Evolutionary conservation across 306 rosid genomes (phyloP).

Genomic region (Mucuna pruriens): DNA sequence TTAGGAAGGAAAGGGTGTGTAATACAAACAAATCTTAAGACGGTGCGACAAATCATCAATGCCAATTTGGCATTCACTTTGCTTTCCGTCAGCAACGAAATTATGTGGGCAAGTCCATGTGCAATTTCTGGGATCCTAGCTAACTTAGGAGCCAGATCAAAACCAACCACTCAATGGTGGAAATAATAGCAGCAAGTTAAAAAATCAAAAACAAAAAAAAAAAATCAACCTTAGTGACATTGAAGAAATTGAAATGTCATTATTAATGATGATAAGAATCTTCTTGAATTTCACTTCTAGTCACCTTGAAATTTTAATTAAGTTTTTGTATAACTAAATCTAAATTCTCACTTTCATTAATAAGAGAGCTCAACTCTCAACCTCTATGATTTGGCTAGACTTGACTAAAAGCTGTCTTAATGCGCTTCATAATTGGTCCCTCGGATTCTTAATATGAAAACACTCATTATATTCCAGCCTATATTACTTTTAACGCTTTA

Average conservation of each 20-base stretch:
- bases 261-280: neutral
- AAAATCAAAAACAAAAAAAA: too few species aligned
- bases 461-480: constrained; percentile 19
- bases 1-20: neutral
- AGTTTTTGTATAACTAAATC: neutral
- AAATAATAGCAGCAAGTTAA: neutral
- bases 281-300: neutral
- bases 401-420: neutral
- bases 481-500: neutral
- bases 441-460: constrained; percentile 29
- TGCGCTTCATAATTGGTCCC: constrained; percentile 35
- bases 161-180: neutral
- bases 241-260: neutral
- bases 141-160: neutral
- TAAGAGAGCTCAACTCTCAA: neutral
- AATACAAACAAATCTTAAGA: constrained; percentile 33
- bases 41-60: constrained; percentile 46
- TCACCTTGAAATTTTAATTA: neutral
- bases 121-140: neutral
- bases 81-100: constrained; percentile 26
- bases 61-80: constrained; percentile 28
- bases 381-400: neutral
- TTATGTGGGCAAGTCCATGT: constrained; percentile 27
- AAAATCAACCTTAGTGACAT: neutral
- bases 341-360: neutral